Evolutionary conservation across 805 yeast genomes (phyloP).

Genomic region (Dipodascus geniculatus): DNA sequence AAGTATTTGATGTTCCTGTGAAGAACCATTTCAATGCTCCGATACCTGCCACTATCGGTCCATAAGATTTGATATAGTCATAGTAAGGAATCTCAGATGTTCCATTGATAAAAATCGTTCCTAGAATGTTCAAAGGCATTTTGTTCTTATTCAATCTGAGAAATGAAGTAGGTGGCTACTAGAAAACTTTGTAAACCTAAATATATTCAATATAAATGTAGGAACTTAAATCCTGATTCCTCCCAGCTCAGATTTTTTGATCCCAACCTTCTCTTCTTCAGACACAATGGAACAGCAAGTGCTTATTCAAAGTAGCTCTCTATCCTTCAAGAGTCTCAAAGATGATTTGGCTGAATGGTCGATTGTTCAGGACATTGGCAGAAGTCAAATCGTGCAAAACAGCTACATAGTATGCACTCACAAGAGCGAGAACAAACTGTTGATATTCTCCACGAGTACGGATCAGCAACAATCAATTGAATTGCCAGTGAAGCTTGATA

Average conservation of each 20-base stretch:
- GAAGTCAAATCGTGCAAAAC: not conserved
- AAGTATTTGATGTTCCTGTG: constrained; percentile 70
- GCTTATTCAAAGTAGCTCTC: not conserved
- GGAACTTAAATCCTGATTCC: not conserved
- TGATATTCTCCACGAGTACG: not conserved
- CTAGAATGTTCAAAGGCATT: constrained; percentile 81
- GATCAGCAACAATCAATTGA: not conserved
- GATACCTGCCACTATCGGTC: constrained; percentile 39
- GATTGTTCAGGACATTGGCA: not conserved
- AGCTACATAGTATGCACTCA: not conserved
- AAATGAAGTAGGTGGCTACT: not conserved
- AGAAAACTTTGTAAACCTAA: not conserved
- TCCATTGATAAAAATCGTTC: constrained; percentile 61
- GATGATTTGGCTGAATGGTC: not conserved
- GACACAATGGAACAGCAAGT: not conserved
- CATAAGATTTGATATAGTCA: constrained; percentile 42
- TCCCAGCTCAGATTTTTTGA: not conserved
- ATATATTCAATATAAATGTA: too few relatives aligned
- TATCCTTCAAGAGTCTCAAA: not conserved
- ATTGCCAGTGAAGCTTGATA: not conserved
- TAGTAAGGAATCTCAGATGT: constrained; percentile 67
- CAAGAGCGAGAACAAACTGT: not conserved
- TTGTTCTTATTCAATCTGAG: not conserved
- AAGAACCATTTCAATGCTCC: constrained; percentile 57
- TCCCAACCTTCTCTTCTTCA: not conserved